Base-by-base conservation (phyloP, 208 protist species). In the Leishmania turanica region DNA sequence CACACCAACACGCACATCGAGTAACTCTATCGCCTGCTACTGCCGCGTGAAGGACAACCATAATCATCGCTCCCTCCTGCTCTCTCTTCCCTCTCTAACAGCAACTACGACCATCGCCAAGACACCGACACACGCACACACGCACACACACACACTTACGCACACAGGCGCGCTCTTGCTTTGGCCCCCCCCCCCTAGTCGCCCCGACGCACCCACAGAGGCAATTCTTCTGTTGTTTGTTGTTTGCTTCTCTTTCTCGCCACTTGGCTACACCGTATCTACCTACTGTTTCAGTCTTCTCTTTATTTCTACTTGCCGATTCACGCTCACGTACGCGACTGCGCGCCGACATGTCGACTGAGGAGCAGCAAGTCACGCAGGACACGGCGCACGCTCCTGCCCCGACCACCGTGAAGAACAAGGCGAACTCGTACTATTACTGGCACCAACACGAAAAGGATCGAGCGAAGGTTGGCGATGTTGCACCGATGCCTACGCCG, bases 401-500 rank as follows among this genome's bases (percentile, higher is more conserved):
- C 17, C 31, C 65, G 13, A 31, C 75, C 3, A 40, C 75, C 34
- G 34, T 65, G 58, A 93, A 92, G 82, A 88, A 88, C 31, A 84
- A 80, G 60, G 69, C 66, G 40, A 96, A 92, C 83, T 92, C 82
- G 19, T 97, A 97, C 79, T 96, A 97, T 77, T 97, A 97, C 76
- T 97, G 92, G 92, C 94, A 97, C 82, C 85, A 89, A 1, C 94
- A 97, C 78, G 92, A 94, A 73, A 96, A 96, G 85, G 90, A 96
- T 62, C 88, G 94, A 2, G 93, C 93, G 8, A 90, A 88, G 83
- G 85, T 92, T 21, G 94, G 94, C 24, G 94, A 97, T 79, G 93
- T 96, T 3, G 94, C 94, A 27, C 91, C 94, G 70, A 84, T 95
- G 88, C 91, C 93, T 15, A 89, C 80, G 34, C 94, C 91, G 13